A percentile compares a stretch with the other conserved stretches of the same genome.
These are phyloP conservation scores for Trichoderma aggressivum DNA, from an alignment of 2,329 filamentous ascomycete species.

Conservation along the genomic window DNA sequence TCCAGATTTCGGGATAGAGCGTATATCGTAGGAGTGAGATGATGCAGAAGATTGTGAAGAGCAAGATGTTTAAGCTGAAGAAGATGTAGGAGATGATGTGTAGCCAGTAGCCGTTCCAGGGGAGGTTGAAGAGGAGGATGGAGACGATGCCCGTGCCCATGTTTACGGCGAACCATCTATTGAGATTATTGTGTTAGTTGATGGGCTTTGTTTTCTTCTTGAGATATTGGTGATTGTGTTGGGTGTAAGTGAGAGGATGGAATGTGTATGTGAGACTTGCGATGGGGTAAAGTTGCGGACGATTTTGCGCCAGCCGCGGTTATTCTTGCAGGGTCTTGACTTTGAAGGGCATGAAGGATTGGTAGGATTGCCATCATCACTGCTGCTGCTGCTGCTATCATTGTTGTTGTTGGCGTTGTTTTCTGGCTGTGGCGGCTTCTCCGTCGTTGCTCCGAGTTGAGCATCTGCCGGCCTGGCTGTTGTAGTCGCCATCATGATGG, in stretches of 20 bases:
- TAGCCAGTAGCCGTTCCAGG: slow-evolving; percentile 57
- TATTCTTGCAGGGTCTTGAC: slow-evolving; percentile 31
- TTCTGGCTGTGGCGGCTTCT: not conserved
- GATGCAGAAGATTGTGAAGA: slow-evolving; percentile 54
- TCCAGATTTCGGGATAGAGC: slow-evolving; percentile 64
- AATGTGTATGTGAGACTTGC: slow-evolving; percentile 33
- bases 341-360: slow-evolving; percentile 3
- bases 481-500: slow-evolving; percentile 1
- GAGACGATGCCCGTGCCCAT: slow-evolving; percentile 69
- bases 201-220: not conserved
- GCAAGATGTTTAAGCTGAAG: slow-evolving; percentile 56
- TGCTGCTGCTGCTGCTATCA: not conserved
- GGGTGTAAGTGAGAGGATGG: not conserved
- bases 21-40: slow-evolving; percentile 59
- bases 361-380: not conserved
- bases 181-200: not conserved
- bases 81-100: slow-evolving; percentile 58
- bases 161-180: slow-evolving; percentile 55
- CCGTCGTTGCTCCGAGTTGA: not conserved
- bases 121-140: slow-evolving; percentile 59
- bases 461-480: not conserved
- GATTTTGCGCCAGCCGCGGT: slow-evolving; percentile 43
- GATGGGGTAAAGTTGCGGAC: slow-evolving; percentile 54
- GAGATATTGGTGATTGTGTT: not conserved
- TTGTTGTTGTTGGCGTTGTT: slow-evolving; percentile 7